Evolutionary conservation across 805 yeast genomes (phyloP), one percentile per base, ranked within the genome.

Genomic region (Schizosaccharomyces pombe): DNA sequence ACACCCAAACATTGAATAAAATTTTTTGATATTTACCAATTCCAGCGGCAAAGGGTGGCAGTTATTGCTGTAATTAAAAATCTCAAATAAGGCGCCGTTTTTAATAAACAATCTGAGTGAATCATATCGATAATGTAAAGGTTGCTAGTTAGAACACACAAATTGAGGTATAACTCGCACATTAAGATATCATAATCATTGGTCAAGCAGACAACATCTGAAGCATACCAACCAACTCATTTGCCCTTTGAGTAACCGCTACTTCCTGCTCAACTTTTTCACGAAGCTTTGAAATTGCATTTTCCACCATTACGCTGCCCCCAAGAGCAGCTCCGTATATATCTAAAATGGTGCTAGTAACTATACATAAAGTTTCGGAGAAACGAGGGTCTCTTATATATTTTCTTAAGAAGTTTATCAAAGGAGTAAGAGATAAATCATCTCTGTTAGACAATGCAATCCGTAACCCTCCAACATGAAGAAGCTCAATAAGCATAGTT

Each of bases 191-290:
- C n/a, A n/a, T n/a, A n/a, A n/a, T n/a, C n/a, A 32, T 9, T 32
- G 8, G 12, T 43, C 12, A 43, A 16, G 49, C 49, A n/a, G 28
- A 29, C n/a, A 40, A 31, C 52, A 91, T 67, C 67, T 85, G 93
- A 61, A 91, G 70, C 96, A 91, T 91, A 55, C 98, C 98, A 62
- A 82, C 85, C 47, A 91, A 78, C 64, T 78, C 80, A 65, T 81
- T 82, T 5, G 96, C 94, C 64, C 87, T 95, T 63, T 77, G 77
- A 47, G 95, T 83, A 62, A 82, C 79, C 56, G 73, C 75, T 26
- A 86, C 76, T 67, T 89, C 96, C 33, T 68, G 64, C 56, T 74
- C 75, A 29, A 89, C 72, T 61, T 76, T 77, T 5, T 54, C 54
- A 43, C 73, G 72, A 58, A 91, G 69, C 56, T 75, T 74, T 53